phyloP scores from a whole-genome alignment of 2,329 filamentous ascomycete genomes.

The Sporothrix variecibatus region DNA sequence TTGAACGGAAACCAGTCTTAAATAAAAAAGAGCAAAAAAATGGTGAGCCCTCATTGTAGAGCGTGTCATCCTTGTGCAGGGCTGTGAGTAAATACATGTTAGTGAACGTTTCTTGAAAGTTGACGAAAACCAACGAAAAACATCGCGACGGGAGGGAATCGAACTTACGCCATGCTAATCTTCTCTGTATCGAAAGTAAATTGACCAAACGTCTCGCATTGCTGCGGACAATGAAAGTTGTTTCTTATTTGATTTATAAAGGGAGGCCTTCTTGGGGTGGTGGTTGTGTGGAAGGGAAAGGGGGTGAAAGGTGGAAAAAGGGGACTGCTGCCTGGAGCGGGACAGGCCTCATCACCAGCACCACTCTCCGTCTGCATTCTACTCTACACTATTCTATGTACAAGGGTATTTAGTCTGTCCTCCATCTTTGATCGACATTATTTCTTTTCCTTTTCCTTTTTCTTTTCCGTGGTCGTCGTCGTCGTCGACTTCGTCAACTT shows the following conservation, averaged over 20 bases:
- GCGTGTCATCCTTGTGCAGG: conserved; percentile 17
- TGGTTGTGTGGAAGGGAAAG: not conserved
- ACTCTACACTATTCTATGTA: not conserved
- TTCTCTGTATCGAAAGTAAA: not conserved
- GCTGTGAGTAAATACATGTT: not conserved
- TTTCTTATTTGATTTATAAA: not conserved
- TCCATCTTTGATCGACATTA: not conserved
- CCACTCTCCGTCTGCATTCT: too few relatives aligned
- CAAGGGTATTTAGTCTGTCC: not conserved
- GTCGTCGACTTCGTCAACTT: not conserved
- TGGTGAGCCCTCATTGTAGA: not conserved
- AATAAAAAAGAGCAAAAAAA: not conserved
- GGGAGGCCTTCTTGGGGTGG: not conserved
- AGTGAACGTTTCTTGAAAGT: not conserved
- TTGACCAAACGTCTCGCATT: not conserved
- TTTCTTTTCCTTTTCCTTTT: not conserved
- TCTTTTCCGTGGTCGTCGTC: not conserved
- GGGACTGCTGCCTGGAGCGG: not conserved
- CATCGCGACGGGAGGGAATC: not conserved
- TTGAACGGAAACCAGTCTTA: too few relatives aligned
- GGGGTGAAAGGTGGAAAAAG: not conserved
- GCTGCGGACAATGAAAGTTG: not conserved
- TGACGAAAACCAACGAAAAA: not conserved
- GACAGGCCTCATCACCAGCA: not conserved
- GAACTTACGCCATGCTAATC: conserved; percentile 16